These are phyloP conservation scores for Cutaneotrichosporon mucoides DNA, from an alignment of 1,284 basidiomycete genomes.

Conservation along the genomic window DNA sequence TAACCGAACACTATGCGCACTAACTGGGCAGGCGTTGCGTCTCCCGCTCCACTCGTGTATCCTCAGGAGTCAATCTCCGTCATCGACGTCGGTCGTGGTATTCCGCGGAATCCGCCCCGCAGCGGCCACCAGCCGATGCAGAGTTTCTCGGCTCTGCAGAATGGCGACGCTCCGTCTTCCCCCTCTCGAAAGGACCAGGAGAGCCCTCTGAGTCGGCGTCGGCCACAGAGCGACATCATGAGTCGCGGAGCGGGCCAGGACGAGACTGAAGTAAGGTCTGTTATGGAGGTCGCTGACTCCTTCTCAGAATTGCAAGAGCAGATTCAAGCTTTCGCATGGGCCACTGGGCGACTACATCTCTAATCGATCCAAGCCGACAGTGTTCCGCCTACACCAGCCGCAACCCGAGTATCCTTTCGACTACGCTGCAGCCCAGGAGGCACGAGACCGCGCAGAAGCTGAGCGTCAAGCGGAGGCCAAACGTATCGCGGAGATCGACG, in stretches of 20 bases:
- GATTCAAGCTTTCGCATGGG: too few relatives aligned
- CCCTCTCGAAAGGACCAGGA: too few relatives aligned
- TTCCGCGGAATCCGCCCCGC: neutral
- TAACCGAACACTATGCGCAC: neutral
- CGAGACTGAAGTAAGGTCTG: neutral
- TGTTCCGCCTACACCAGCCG: too few relatives aligned
- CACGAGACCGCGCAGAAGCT: neutral
- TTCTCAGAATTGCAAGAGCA: too few relatives aligned
- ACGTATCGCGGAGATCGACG: neutral
- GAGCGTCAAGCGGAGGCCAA: neutral
- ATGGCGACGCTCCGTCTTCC: too few relatives aligned
- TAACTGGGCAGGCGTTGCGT: neutral
- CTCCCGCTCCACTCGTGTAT: neutral
- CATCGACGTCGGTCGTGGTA: neutral
- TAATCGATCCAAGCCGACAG: too few relatives aligned
- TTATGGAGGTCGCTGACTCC: too few relatives aligned
- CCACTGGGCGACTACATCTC: too few relatives aligned
- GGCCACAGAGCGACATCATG: neutral
- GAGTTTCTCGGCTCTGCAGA: constrained; percentile 21
- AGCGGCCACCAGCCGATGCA: constrained; percentile 4
- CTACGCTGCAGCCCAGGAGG: neutral
- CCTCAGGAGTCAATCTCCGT: neutral
- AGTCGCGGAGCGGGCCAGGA: neutral
- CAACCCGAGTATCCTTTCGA: neutral
- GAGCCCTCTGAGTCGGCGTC: neutral